These are phyloP conservation scores for Alternaria triticimaculans DNA, from an alignment of 2,329 filamentous ascomycete species.

Conservation along the genomic window DNA sequence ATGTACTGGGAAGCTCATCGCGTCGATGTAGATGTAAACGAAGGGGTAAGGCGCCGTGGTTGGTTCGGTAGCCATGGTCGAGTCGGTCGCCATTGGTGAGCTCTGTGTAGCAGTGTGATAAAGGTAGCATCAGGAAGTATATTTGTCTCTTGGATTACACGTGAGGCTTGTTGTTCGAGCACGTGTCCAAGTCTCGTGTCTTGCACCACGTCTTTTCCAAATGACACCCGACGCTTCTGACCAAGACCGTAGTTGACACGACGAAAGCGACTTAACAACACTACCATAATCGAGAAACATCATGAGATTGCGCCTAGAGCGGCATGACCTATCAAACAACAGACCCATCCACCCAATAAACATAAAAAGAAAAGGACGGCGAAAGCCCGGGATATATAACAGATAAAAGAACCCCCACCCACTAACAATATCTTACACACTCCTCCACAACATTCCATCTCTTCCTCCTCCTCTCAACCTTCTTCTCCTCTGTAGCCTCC, in stretches of 20 bases:
- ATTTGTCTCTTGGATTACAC: background rate
- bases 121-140: background rate
- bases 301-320: background rate
- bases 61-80: background rate
- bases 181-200: background rate
- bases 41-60: no score
- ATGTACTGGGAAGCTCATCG: background rate
- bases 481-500: background rate
- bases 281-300: background rate
- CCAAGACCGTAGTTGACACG: background rate
- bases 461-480: background rate
- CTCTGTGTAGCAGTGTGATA: background rate
- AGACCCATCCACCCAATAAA: background rate
- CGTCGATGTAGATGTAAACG: background rate
- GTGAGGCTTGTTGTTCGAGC: background rate
- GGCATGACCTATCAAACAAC: background rate
- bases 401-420: background rate
- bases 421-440: constrained; percentile 7
- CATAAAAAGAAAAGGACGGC: background rate
- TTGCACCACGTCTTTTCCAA: background rate
- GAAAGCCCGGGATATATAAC: background rate
- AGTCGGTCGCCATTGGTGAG: no score
- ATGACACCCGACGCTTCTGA: background rate
- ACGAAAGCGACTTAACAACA: background rate
- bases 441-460: background rate